Evolutionary conservation across 2,329 filamentous ascomycete species (phyloP).

Genomic region (Colletotrichum tofieldiae): DNA sequence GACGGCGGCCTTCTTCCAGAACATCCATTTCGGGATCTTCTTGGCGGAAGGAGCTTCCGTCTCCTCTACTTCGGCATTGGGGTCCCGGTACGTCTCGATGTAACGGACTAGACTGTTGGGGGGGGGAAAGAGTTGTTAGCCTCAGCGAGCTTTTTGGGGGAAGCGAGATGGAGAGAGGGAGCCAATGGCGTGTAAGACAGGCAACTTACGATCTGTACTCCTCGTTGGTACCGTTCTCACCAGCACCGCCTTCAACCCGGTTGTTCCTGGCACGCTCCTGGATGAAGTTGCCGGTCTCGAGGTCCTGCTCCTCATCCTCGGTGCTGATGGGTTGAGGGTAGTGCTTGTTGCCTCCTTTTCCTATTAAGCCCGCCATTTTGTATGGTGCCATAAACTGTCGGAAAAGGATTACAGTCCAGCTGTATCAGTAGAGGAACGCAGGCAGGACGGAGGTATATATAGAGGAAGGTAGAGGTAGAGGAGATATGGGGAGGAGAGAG

Average conservation of each 20-base stretch:
- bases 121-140: background rate
- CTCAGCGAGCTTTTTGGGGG: background rate
- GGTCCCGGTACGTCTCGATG: conserved; percentile 57
- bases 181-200: conserved; percentile 31
- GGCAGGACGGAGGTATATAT: conserved; percentile 36
- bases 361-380: conserved; percentile 43
- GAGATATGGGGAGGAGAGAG: conserved; percentile 27
- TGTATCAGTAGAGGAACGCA: conserved; percentile 36
- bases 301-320: conserved; percentile 42
- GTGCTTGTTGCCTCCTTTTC: conserved; percentile 43
- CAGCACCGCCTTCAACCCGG: conserved; percentile 39
- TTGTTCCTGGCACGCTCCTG: conserved; percentile 43
- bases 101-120: conserved; percentile 47
- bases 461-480: conserved; percentile 26
- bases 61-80: conserved; percentile 49
- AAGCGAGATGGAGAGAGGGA: background rate
- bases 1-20: conserved; percentile 50
- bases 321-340: conserved; percentile 41
- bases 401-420: conserved; percentile 43
- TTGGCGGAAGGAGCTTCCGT: conserved; percentile 47
- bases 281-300: conserved; percentile 43
- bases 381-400: conserved; percentile 37
- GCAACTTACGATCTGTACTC: conserved; percentile 41
- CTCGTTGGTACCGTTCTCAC: conserved; percentile 37
- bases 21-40: conserved; percentile 55